These are phyloP conservation scores for Selenicereus undatus DNA, from an alignment of 148 eudicot species.

Conservation along the genomic window DNA sequence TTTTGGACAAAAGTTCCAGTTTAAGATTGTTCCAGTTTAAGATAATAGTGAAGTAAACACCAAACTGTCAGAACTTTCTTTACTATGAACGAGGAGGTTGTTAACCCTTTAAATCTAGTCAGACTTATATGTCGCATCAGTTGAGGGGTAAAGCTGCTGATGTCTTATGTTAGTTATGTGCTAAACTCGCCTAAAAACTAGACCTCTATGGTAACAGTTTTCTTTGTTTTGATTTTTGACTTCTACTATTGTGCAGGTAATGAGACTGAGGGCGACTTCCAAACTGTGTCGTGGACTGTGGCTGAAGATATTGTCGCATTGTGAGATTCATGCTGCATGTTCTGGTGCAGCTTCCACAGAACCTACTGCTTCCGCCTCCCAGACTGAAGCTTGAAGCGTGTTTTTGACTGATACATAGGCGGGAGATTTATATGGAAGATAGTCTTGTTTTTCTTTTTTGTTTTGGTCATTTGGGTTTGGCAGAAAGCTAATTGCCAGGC, in stretches of 20 bases:
- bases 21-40: no score
- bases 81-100: no score
- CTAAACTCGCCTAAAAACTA: no score
- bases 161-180: no score
- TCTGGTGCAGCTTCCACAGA: constrained; percentile 39
- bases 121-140: no score
- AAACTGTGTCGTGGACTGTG: constrained; percentile 40
- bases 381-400: constrained; percentile 28
- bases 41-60: no score
- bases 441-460: background rate
- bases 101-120: no score
- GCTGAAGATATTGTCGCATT: constrained; percentile 30
- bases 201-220: no score
- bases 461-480: constrained; percentile 1
- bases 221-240: background rate
- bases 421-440: constrained; percentile 8
- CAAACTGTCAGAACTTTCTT: no score
- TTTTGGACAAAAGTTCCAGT: no score
- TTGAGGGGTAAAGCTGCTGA: no score
- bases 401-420: constrained; percentile 15
- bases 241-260: constrained; percentile 5
- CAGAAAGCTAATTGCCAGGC: background rate
- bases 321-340: constrained; percentile 32
- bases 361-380: constrained; percentile 32
- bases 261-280: constrained; percentile 43